Percentiles rank a stretch among this genome's conserved stretches.
These are phyloP conservation scores for Apophysomyces sp. DNA, from an alignment of 371 early-diverging fungal genomes.

Conservation along the genomic window DNA sequence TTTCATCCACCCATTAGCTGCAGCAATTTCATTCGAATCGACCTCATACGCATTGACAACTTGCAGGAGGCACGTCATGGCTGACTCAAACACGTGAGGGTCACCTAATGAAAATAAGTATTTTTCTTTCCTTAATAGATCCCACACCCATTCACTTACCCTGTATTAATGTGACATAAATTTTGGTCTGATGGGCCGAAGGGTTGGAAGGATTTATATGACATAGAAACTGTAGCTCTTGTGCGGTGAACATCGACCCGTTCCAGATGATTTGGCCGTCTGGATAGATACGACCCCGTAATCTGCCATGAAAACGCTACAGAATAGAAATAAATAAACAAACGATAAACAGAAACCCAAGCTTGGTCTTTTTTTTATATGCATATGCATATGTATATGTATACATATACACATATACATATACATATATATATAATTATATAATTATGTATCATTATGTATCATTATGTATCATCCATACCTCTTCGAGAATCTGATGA, in stretches of 20 bases:
- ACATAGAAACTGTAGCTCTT: slow-evolving; percentile 11
- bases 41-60: slow-evolving; percentile 17
- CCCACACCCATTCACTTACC: slow-evolving; percentile 2
- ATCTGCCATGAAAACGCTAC: slow-evolving; percentile 20
- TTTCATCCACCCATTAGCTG: slow-evolving; percentile 14
- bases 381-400: neutral
- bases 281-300: slow-evolving; percentile 23
- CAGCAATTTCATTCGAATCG: slow-evolving; percentile 15
- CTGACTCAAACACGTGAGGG: neutral
- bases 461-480: no score
- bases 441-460: no score
- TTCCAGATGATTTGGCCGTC: slow-evolving; percentile 21
- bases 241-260: slow-evolving; percentile 9
- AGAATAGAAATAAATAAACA: neutral
- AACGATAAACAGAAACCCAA: neutral
- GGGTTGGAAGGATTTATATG: slow-evolving; percentile 6
- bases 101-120: slow-evolving; percentile 8
- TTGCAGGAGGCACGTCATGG: slow-evolving; percentile 9
- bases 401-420: no score
- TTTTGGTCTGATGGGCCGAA: neutral
- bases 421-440: no score
- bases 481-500: slow-evolving; percentile 24
- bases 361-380: neutral
- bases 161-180: slow-evolving; percentile 6
- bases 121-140: neutral